Conservation (phyloP, 1,139 yeast species). For the Taphrina populina region DNA sequence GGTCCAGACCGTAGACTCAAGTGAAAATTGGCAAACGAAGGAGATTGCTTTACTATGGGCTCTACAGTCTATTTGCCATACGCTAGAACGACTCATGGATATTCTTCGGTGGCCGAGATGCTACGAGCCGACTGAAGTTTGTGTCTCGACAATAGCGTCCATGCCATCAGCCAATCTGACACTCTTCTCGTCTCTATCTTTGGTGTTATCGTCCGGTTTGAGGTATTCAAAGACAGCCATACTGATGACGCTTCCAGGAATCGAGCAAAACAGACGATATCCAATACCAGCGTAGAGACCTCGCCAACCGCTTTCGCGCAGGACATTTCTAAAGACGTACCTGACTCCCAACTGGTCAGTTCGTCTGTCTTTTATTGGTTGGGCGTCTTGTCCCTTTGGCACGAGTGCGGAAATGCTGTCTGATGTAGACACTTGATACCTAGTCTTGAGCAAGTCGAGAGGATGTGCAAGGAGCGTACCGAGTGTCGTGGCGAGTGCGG, state of each 20-base stretch:
- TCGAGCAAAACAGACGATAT: slow-evolving; percentile 27
- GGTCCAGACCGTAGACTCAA: no score
- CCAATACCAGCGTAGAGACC: slow-evolving; percentile 34
- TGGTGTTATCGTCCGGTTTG: slow-evolving; percentile 27
- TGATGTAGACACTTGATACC: slow-evolving; percentile 45
- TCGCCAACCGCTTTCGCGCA: slow-evolving; percentile 28
- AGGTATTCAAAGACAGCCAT: slow-evolving; percentile 35
- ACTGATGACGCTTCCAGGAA: slow-evolving; percentile 35
- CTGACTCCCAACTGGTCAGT: slow-evolving; percentile 17
- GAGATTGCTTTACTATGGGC: no score
- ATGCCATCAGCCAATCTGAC: no score
- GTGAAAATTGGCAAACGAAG: no score
- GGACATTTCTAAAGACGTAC: slow-evolving; percentile 29
- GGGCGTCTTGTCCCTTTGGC: neutral
- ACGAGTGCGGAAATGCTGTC: slow-evolving; percentile 12
- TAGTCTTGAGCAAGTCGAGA: slow-evolving; percentile 49
- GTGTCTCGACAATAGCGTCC: no score
- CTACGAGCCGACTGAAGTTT: no score
- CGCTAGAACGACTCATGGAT: no score
- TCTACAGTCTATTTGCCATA: no score
- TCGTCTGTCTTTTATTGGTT: neutral
- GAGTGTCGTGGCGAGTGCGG: slow-evolving; percentile 47
- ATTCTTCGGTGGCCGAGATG: no score
- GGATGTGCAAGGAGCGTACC: slow-evolving; percentile 49
- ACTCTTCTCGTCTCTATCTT: no score